phyloP scores from a whole-genome alignment of 2,329 filamentous ascomycete species.

The Fusarium sp. region DNA sequence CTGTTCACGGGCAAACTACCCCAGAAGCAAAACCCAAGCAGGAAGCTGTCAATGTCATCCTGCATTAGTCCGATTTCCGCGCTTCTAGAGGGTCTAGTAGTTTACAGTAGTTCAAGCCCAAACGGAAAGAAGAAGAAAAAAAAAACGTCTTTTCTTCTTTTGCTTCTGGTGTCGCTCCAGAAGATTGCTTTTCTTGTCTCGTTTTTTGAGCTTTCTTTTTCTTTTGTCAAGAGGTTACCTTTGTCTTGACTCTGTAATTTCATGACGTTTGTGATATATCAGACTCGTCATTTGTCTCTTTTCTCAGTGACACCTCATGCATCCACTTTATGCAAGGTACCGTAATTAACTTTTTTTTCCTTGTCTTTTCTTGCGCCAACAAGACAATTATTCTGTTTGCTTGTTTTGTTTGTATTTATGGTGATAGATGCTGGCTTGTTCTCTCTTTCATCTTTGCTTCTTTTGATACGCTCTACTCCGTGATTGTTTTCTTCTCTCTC shows the following conservation, averaged over 20 bases:
- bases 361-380: not conserved
- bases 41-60: slow-evolving; percentile 49
- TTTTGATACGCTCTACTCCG: not conserved
- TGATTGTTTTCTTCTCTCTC: slow-evolving; percentile 14
- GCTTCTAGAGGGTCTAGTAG: not conserved
- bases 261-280: not conserved
- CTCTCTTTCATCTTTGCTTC: slow-evolving; percentile 24
- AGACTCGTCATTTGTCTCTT: slow-evolving; percentile 31
- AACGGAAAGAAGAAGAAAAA: not conserved
- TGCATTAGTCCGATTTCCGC: slow-evolving; percentile 43
- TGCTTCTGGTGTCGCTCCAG: slow-evolving; percentile 39
- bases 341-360: slow-evolving; percentile 21
- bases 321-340: slow-evolving; percentile 35
- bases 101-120: too few relatives aligned
- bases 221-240: not conserved
- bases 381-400: slow-evolving; percentile 4
- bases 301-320: slow-evolving; percentile 32
- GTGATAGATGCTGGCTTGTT: slow-evolving; percentile 14
- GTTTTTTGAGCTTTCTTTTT: not conserved
- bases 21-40: slow-evolving; percentile 21
- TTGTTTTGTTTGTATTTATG: slow-evolving; percentile 3
- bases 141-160: slow-evolving; percentile 9
- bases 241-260: not conserved
- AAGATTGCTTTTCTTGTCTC: slow-evolving; percentile 40
- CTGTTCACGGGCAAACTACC: slow-evolving; percentile 2